Evolutionary conservation across 768 basidiomycete genomes (phyloP).

Genomic region (Leccinum variicolor): DNA sequence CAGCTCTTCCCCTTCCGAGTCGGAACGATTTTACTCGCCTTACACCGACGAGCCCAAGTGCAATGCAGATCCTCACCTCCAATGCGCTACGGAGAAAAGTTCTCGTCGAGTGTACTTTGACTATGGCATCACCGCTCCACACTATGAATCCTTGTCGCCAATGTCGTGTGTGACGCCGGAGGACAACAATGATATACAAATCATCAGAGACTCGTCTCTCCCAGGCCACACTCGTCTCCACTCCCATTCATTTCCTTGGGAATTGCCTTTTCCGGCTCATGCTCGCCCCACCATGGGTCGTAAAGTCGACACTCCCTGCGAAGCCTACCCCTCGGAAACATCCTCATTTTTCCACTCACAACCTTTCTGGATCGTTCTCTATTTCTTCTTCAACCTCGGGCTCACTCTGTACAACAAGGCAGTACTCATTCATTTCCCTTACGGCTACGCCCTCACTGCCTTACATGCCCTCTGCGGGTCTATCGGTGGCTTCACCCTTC

Average conservation of each 20-base stretch:
- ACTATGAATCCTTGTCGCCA: background rate
- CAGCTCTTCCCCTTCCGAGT: background rate
- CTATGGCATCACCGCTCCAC: constrained; percentile 12
- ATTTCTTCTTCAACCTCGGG: constrained; percentile 88
- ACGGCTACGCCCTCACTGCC: constrained; percentile 93
- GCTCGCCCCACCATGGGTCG: constrained; percentile 2
- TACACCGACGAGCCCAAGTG: constrained; percentile 8
- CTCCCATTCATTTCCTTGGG: constrained; percentile 19
- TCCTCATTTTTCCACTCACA: constrained; percentile 28
- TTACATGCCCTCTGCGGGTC: constrained; percentile 86
- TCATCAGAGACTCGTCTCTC: background rate
- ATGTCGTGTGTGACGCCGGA: constrained; percentile 6
- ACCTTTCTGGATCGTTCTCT: constrained; percentile 68
- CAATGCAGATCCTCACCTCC: background rate
- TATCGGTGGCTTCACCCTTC: constrained; percentile 69
- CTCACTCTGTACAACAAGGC: constrained; percentile 96
- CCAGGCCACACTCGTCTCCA: background rate
- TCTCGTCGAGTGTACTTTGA: constrained; percentile 23
- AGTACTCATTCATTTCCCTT: constrained; percentile 89
- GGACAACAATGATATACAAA: background rate
- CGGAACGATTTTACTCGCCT: background rate
- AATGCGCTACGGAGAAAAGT: constrained; percentile 12
- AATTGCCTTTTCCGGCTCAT: constrained; percentile 13
- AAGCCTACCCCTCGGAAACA: constrained; percentile 7
- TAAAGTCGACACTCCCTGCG: background rate